phyloP scores from a whole-genome alignment of 78 protist genomes.

The Tieghemostelium lacteum region DNA sequence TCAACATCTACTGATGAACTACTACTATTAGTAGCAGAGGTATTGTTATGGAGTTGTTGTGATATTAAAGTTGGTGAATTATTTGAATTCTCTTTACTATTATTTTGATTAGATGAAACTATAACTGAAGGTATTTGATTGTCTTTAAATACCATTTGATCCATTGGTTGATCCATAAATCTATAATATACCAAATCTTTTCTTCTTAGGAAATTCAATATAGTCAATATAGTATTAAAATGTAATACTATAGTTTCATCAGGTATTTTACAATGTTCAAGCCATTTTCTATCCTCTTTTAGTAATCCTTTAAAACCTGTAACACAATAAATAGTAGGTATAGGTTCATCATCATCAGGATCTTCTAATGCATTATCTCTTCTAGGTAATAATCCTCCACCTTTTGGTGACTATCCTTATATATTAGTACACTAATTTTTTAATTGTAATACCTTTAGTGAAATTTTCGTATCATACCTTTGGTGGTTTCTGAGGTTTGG shows the following conservation, averaged over 20 bases:
- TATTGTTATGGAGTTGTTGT: too few species aligned
- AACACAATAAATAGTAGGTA: conserved; percentile 39
- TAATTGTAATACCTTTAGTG: neutral
- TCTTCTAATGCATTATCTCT: neutral
- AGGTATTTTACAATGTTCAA: neutral
- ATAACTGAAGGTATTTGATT: conserved; percentile 30
- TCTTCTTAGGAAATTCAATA: conserved; percentile 48
- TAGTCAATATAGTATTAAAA: conserved; percentile 8
- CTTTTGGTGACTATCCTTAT: neutral
- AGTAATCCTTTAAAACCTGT: conserved; percentile 27
- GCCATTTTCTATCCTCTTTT: conserved; percentile 58
- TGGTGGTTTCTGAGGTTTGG: neutral
- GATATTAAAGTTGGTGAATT: neutral
- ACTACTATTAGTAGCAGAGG: neutral
- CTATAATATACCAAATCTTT: conserved; percentile 48
- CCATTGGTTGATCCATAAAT: conserved; percentile 35
- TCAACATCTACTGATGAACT: neutral
- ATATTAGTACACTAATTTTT: too few species aligned
- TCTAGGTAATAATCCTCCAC: neutral
- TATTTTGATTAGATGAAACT: conserved; percentile 4
- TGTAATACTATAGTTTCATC: conserved; percentile 2
- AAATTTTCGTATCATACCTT: too few species aligned
- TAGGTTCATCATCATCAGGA: conserved; percentile 6
- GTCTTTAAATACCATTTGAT: conserved; percentile 18
- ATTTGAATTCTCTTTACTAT: too few species aligned